Evolutionary conservation across 495 filamentous ascomycete species (phyloP), one percentile per base, ranked within the genome.

Genomic region (Podospora bellae-mahoneyi): DNA sequence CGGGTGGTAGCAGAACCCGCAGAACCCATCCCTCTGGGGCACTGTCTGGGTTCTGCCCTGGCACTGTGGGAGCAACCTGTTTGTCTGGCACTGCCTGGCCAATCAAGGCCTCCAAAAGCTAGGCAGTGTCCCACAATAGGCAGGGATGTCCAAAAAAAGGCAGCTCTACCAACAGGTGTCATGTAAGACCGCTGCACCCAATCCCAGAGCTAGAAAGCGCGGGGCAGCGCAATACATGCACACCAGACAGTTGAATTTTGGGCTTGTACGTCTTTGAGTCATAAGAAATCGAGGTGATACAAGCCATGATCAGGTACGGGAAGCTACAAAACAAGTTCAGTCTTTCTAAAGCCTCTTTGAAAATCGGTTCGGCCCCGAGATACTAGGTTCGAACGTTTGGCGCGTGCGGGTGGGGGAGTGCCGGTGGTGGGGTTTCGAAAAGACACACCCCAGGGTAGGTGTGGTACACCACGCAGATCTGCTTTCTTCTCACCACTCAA

Each of bases 1-100:
- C 66, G 63, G 66, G 66, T 57, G 64, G 57, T 54, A 32, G 53
- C 68, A 64, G 66, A 61, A 26, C 60, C 32, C 26, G 62, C 54
- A 53, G 60, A 48, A 44, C 61, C 61, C 61, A 48, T 63, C 61
- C 9, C 32, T 48, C 30, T 63, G 61, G 61, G 32, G n/a, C 65
- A 61, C 63, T 15, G 64, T 70, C 23, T 48, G 39, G 19, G 16
- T 26, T 44, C 3, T 1, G 20, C 19, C 20, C 56, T 20, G 56
- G 56, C 19, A 32, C 59, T 6, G 23, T 61, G 59, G 1, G 20
- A 10, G 39, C 6, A 48, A 48, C 32, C 16, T 61, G 23, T 61
- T 61, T 20, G 20, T 20, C 59, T 3, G 23, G 32, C 20, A 5
- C 7, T 10, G 7, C 39, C 39, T 48, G 27, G n/a, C 55, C 55